Evolutionary conservation across 768 basidiomycete genomes (phyloP).

Genomic region (Melanogaster broomeanus): DNA sequence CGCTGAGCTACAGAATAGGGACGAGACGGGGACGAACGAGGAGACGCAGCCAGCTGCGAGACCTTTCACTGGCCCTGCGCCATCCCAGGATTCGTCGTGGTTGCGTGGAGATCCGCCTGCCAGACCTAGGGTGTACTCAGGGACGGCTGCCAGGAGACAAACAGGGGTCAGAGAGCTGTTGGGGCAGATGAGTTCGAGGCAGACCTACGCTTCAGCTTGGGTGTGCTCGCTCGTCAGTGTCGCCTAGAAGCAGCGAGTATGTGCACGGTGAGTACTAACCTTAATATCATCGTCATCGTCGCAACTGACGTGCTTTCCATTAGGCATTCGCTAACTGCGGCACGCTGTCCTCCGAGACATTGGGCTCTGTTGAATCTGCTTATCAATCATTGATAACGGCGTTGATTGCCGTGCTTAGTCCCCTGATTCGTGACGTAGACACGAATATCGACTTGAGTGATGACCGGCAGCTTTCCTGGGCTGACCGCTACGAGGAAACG

Average conservation of each 20-base stretch:
- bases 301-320: not conserved
- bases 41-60: too few relatives aligned
- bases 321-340: not conserved
- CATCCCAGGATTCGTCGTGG: not conserved
- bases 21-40: not conserved
- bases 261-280: not conserved
- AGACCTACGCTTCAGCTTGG: not conserved
- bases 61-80: not conserved
- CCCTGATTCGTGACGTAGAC: not conserved
- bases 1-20: not conserved
- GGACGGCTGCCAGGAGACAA: not conserved
- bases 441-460: not conserved
- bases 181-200: not conserved
- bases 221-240: not conserved
- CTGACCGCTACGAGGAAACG: not conserved
- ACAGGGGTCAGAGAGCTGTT: not conserved
- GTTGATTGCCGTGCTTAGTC: not conserved
- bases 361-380: not conserved
- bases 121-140: not conserved
- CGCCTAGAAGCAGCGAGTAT: not conserved
- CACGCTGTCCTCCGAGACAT: not conserved
- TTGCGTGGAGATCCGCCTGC: not conserved
- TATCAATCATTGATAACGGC: not conserved
- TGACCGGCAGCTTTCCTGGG: not conserved
- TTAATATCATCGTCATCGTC: not conserved